phyloP scores from a whole-genome alignment of 2,329 filamentous ascomycete genomes.

The Microdochium paspali region DNA sequence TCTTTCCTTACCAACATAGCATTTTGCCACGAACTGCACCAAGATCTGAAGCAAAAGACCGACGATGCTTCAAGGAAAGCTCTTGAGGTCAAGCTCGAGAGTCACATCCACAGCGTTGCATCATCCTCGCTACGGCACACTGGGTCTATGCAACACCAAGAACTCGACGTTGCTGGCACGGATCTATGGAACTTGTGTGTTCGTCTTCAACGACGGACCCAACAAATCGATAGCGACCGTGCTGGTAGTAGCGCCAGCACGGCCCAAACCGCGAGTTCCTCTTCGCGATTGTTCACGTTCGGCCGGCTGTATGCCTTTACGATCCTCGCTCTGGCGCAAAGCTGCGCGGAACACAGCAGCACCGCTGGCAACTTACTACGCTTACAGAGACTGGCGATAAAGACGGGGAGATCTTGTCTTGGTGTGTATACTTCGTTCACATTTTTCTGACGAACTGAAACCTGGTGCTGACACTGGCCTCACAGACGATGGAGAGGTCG shows the following conservation, averaged over 20 bases:
- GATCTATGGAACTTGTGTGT: slow-evolving; percentile 60
- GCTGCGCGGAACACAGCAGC: slow-evolving; percentile 9
- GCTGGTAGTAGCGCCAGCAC: not conserved
- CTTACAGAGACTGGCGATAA: slow-evolving; percentile 58
- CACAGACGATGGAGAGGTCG: slow-evolving; percentile 41
- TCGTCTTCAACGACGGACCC: slow-evolving; percentile 30
- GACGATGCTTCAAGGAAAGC: slow-evolving; percentile 15
- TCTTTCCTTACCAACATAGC: slow-evolving; percentile 5
- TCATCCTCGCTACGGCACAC: slow-evolving; percentile 20
- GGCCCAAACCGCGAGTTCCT: not conserved
- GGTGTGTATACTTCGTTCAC: slow-evolving; percentile 24
- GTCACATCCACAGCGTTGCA: slow-evolving; percentile 23
- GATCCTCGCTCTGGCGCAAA: slow-evolving; percentile 51
- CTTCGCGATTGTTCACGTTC: slow-evolving; percentile 22
- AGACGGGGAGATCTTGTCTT: slow-evolving; percentile 54
- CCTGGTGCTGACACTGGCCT: slow-evolving; percentile 7
- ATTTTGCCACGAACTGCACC: slow-evolving; percentile 16
- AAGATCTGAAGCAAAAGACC: slow-evolving; percentile 15
- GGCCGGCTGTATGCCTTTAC: slow-evolving; percentile 53
- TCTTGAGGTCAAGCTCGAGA: slow-evolving; percentile 30
- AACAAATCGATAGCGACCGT: no score
- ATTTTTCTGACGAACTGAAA: slow-evolving; percentile 6
- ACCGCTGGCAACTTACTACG: slow-evolving; percentile 35
- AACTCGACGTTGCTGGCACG: slow-evolving; percentile 46
- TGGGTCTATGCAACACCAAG: slow-evolving; percentile 21